Conservation (phyloP, 192 early-diverging fungal genomes). For the Rhizoclosmatium sp. region DNA sequence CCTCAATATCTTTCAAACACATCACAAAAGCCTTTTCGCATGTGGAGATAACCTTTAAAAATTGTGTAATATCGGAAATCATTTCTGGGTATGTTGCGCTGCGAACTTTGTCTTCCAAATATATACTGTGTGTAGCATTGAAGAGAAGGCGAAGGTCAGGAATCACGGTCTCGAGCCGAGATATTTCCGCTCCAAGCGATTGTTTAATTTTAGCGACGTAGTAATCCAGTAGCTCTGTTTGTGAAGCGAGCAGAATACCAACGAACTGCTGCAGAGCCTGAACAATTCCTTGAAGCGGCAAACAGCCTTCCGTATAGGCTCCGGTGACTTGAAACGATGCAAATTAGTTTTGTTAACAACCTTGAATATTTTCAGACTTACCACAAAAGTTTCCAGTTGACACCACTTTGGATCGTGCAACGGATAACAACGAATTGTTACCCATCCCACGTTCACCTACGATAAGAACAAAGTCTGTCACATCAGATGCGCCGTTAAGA, state of each 20-base stretch:
- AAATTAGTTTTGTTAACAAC: neutral
- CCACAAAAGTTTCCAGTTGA: slow-evolving; percentile 24
- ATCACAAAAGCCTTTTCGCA: slow-evolving; percentile 45
- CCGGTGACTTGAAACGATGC: slow-evolving; percentile 11
- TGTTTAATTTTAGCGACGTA: slow-evolving; percentile 16
- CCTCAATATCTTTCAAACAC: slow-evolving; percentile 52
- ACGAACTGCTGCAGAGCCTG: slow-evolving; percentile 29
- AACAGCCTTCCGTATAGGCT: slow-evolving; percentile 16
- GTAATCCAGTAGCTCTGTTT: slow-evolving; percentile 24
- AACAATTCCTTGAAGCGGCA: slow-evolving; percentile 26
- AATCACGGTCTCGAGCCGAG: slow-evolving; percentile 23
- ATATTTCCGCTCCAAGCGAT: neutral
- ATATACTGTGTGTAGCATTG: neutral
- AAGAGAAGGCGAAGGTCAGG: slow-evolving; percentile 25
- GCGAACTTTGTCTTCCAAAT: slow-evolving; percentile 15
- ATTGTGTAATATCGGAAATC: slow-evolving; percentile 10
- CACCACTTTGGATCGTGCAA: slow-evolving; percentile 26
- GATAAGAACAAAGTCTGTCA: slow-evolving; percentile 22
- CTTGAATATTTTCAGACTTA: slow-evolving; percentile 9
- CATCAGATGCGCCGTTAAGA: neutral
- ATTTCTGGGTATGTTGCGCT: slow-evolving; percentile 20
- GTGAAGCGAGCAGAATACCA: slow-evolving; percentile 30
- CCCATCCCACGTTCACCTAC: slow-evolving; percentile 34
- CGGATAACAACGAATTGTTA: slow-evolving; percentile 32
- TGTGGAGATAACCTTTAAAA: slow-evolving; percentile 12